Evolutionary conservation across 1,139 yeast genomes (phyloP), one percentile per base, ranked within the genome.

Genomic region (Lodderomyces metapsilosis): DNA sequence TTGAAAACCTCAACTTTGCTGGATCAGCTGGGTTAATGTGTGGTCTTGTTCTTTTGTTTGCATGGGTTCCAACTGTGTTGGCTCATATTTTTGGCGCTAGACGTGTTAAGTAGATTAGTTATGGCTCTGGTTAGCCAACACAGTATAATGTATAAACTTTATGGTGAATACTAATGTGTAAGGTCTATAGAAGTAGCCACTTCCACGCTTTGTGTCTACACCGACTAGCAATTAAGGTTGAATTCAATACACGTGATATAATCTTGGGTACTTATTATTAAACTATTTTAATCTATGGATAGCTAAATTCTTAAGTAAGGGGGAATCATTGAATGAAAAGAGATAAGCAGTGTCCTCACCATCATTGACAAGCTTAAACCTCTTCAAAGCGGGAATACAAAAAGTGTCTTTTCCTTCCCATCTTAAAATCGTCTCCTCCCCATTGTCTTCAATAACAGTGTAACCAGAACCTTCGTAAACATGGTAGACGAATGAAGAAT

Each of bases 21-120:
- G 47, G 44, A 11, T 48, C 52, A 9, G 49, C 54, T 15, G 54
- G 52, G 5, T 38, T 50, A n/a, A 49, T 50, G 51, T 40, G 44
- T 39, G 52, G 49, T 9, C 39, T 47, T 23, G 49, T 45, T 5
- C 23, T 40, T 3, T 24, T 49, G 21, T 47, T 49, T 43, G 51
- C 44, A 11, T 39, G 40, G 12, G 38, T 34, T 9, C 37, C 43
- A 10, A 44, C 40, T 20, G 40, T 23, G 12, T 4, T 46, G 2
- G 50, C 40, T 24, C 52, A 49, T 32, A 20, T 44, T 13, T 21
- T 41, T 34, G 52, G 50, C 6, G 27, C 37, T 17, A 42, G 47
- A 37, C 15, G 25, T 15, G 25, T n/a, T 8, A 27, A 27, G 31
- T n/a, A 27, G 5, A 27, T 8, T n/a, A n/a, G n/a, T n/a, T n/a